Conservation (phyloP, 768 basidiomycete species). For the Trametes punicea region DNA sequence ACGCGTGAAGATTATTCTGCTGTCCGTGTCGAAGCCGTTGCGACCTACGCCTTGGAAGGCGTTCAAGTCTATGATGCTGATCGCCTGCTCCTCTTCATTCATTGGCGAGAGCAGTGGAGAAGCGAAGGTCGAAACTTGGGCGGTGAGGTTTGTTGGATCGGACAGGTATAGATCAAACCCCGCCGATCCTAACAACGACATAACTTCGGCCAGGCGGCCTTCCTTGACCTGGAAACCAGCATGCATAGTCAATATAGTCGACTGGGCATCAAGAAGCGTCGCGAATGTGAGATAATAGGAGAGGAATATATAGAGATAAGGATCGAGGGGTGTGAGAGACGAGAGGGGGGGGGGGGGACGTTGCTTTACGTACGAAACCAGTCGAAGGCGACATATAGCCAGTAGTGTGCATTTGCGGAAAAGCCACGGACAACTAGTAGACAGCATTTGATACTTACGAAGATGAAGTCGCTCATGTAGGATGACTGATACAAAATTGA, state of each 20-base stretch:
- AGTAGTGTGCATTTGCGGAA: no score
- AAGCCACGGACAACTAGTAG: not conserved
- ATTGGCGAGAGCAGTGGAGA: constrained; percentile 27
- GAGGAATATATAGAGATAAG: constrained; percentile 6
- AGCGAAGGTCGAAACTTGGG: constrained; percentile 27
- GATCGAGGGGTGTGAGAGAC: not conserved
- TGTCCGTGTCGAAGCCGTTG: constrained; percentile 26
- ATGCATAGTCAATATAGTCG: not conserved
- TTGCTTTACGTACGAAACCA: constrained; percentile 3
- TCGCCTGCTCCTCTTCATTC: constrained; percentile 18
- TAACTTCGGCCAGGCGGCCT: constrained; percentile 57
- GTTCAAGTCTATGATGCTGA: constrained; percentile 29
- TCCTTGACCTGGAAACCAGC: constrained; percentile 57
- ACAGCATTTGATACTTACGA: constrained; percentile 43
- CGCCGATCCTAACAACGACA: constrained; percentile 52
- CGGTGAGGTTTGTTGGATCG: constrained; percentile 27
- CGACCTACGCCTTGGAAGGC: constrained; percentile 36
- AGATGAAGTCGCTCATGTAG: constrained; percentile 80
- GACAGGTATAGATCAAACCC: constrained; percentile 59
- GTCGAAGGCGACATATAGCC: constrained; percentile 4
- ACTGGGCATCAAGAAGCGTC: not conserved
- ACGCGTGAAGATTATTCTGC: constrained; percentile 48
- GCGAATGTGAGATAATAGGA: not conserved
- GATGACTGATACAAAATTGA: constrained; percentile 82
- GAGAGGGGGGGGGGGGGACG: not conserved